Evolutionary conservation across 768 basidiomycete species (phyloP).

Genomic region (Lentinula edodes): DNA sequence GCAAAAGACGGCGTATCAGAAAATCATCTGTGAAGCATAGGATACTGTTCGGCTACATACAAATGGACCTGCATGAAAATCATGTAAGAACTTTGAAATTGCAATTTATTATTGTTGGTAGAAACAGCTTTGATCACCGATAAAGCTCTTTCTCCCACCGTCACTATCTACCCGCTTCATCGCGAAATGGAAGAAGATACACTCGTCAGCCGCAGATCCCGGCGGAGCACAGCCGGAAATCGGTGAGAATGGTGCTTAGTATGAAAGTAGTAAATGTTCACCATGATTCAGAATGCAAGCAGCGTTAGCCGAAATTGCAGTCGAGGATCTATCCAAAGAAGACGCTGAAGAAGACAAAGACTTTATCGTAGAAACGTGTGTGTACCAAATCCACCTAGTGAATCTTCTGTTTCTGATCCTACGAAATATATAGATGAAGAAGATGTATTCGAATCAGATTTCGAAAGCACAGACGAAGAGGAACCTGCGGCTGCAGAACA

Average conservation of each 20-base stretch:
- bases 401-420: conserved; percentile 1
- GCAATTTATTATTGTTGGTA: too few relatives aligned
- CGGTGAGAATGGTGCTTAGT: conserved; percentile 34
- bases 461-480: conserved; percentile 81
- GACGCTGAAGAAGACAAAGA: conserved; percentile 73
- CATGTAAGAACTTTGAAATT: too few relatives aligned
- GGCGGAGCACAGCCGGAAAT: conserved; percentile 75
- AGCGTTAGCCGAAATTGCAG: conserved; percentile 65
- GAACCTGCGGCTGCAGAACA: conserved; percentile 40
- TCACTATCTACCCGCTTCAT: background rate
- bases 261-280: conserved; percentile 4
- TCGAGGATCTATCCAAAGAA: conserved; percentile 42
- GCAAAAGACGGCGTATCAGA: too few relatives aligned
- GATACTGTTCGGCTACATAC: too few relatives aligned
- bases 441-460: conserved; percentile 79
- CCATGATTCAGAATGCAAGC: conserved; percentile 58
- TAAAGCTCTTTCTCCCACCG: background rate
- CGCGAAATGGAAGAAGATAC: conserved; percentile 32
- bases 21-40: too few relatives aligned
- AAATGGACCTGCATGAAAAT: too few relatives aligned
- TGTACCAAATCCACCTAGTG: background rate
- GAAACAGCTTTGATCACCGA: background rate
- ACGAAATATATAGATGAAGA: conserved; percentile 55
- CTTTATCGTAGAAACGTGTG: conserved; percentile 63
- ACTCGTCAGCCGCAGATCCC: conserved; percentile 53